Base-by-base conservation (phyloP, 2,329 filamentous ascomycete species). In the Sclerotinia trifoliorum region DNA sequence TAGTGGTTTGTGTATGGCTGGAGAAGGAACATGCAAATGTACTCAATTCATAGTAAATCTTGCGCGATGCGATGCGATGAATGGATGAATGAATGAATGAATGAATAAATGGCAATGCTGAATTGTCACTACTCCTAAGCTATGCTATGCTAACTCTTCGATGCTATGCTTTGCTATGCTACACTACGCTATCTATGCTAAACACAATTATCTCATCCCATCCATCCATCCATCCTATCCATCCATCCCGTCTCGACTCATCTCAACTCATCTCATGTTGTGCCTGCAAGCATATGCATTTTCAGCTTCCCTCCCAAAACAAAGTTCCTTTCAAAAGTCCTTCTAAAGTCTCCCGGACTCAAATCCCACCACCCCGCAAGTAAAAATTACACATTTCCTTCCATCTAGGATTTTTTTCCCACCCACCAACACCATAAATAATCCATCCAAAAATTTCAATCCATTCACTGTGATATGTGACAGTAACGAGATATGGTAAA, bases 331-430 rank as follows among this genome's bases (percentile, higher is more conserved):
- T 17, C 39, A 42, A 42, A 42, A 42, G 39, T 42, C 29, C 54
- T 35, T 35, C 21, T 2, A 56, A 56, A 56, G 60, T 62, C 60
- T 51, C 60, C 39, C 5, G 32, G 46, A 51, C 60, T 35, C 29
- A 49, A 49, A 24, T 35, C 46, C 32, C n/a, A 39, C n/a, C 29
- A 24, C 19, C 17, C 15, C 8, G n/a, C 29, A 24, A 66, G 54
- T 58, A 66, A 48, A 56, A 58, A 66, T 66, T 66, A 66, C 64
- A 66, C 64, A 66, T 58, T 66, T 35, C 48, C 62, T 46, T 64
- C 62, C 48, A 32, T 54, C 32, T 65, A 55, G 48, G 62, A 65
- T 65, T 65, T 65, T 65, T 35, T 35, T 7, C 51, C 49, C 62
- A 17, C 39, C 39, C 3, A 42, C 62, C 62, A 65, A 65, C 49